Evolutionary conservation across 2,329 filamentous ascomycete genomes (phyloP).

Genomic region (Grosmannia huntii): DNA sequence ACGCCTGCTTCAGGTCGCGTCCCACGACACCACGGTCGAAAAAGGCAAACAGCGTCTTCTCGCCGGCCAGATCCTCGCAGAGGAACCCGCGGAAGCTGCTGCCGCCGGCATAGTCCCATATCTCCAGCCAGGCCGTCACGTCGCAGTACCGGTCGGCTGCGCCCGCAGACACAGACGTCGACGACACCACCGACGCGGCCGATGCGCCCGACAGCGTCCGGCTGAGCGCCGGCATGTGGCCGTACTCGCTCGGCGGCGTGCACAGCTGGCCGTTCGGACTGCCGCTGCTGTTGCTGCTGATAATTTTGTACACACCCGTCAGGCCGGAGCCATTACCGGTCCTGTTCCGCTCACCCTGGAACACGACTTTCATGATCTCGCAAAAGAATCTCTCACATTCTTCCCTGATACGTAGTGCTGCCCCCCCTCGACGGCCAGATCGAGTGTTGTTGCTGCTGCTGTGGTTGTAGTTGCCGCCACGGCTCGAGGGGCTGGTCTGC

Average conservation of each 20-base stretch:
- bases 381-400: constrained; percentile 99
- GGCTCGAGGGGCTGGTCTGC: constrained; percentile 11
- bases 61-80: constrained; percentile 43
- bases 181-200: constrained; percentile 9
- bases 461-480: constrained; percentile 13
- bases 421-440: constrained; percentile 62
- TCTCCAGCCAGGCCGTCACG: constrained; percentile 56
- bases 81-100: constrained; percentile 80
- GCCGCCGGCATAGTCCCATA: constrained; percentile 77
- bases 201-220: constrained; percentile 13
- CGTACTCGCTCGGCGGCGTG: constrained; percentile 38
- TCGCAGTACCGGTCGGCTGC: constrained; percentile 13
- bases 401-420: constrained; percentile 92
- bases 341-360: constrained; percentile 87
- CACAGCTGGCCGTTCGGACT: constrained; percentile 9
- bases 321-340: constrained; percentile 70
- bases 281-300: constrained; percentile 13
- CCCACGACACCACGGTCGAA: constrained; percentile 61
- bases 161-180: neutral
- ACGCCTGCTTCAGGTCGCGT: constrained; percentile 79
- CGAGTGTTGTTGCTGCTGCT: constrained; percentile 24
- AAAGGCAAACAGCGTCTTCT: constrained; percentile 73
- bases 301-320: constrained; percentile 51
- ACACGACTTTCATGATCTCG: constrained; percentile 84
- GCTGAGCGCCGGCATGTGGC: constrained; percentile 20